Percentiles rank a stretch among this genome's conserved stretches.
Evolutionary conservation across 768 basidiomycete genomes (phyloP).

Genomic region (Collybia mongolica): DNA sequence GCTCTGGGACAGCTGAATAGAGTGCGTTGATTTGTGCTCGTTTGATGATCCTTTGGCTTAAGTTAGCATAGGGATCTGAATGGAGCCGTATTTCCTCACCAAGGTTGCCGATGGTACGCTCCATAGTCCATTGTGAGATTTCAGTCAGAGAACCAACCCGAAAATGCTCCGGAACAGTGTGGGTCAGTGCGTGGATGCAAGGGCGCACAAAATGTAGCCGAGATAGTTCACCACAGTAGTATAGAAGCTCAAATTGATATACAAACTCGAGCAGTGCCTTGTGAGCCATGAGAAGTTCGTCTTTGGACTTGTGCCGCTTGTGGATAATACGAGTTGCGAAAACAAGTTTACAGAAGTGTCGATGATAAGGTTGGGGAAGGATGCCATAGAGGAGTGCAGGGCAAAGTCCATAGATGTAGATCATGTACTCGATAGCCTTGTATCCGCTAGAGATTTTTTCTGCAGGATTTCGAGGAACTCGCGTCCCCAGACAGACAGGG

Average conservation of each 20-base stretch:
- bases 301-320: conserved; percentile 14
- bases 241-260: conserved; percentile 33
- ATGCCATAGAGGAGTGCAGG: conserved; percentile 14
- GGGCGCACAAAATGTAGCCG: not conserved
- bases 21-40: conserved; percentile 9
- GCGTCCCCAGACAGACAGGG: not conserved
- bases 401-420: conserved; percentile 17
- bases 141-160: conserved; percentile 2
- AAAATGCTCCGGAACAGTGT: conserved; percentile 21
- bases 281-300: conserved; percentile 18
- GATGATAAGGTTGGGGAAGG: conserved; percentile 8
- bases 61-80: conserved; percentile 13
- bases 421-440: conserved; percentile 16
- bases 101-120: conserved; percentile 4
- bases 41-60: conserved; percentile 4
- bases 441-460: conserved; percentile 14
- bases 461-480: too few species aligned
- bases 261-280: conserved; percentile 22
- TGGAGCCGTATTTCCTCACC: too few species aligned
- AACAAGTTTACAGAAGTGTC: conserved; percentile 29
- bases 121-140: conserved; percentile 3
- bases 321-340: conserved; percentile 16
- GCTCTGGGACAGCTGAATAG: not conserved
- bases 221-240: conserved; percentile 6
- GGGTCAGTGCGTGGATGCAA: conserved; percentile 14